phyloP scores from a whole-genome alignment of 2,329 filamentous ascomycete species.

The Metarhizium robertsii region DNA sequence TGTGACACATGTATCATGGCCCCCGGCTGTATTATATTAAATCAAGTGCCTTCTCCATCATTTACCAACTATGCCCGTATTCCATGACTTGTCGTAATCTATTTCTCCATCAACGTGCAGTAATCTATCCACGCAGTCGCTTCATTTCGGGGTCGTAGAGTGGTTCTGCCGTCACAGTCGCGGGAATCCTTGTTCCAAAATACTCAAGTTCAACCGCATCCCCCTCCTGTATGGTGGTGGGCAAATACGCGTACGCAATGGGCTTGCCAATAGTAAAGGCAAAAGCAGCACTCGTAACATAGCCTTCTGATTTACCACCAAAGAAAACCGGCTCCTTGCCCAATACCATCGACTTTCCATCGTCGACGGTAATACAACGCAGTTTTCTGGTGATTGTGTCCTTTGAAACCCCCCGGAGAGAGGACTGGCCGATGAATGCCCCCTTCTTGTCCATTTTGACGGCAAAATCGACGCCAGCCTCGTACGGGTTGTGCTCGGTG shows the following conservation, averaged over 20 bases:
- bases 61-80: neutral
- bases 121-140: slow-evolving; percentile 2
- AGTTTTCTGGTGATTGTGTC: slow-evolving; percentile 25
- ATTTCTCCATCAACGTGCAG: neutral
- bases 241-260: slow-evolving; percentile 50
- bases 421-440: slow-evolving; percentile 40
- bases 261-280: slow-evolving; percentile 50
- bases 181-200: slow-evolving; percentile 43
- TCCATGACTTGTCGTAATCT: neutral
- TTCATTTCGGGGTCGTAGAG: slow-evolving; percentile 11
- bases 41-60: no score
- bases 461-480: slow-evolving; percentile 44
- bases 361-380: slow-evolving; percentile 44
- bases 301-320: slow-evolving; percentile 37
- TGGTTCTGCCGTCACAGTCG: slow-evolving; percentile 43
- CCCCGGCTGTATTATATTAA: no score
- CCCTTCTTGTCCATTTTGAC: slow-evolving; percentile 36
- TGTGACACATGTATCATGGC: no score
- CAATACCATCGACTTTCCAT: slow-evolving; percentile 46
- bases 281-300: slow-evolving; percentile 52
- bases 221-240: slow-evolving; percentile 34
- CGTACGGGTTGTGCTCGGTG: slow-evolving; percentile 50
- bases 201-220: slow-evolving; percentile 50
- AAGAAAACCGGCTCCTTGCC: slow-evolving; percentile 54
- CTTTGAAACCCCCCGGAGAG: slow-evolving; percentile 32